Conservation (phyloP, 345 rosid genomes). For the Linum trigynum region DNA sequence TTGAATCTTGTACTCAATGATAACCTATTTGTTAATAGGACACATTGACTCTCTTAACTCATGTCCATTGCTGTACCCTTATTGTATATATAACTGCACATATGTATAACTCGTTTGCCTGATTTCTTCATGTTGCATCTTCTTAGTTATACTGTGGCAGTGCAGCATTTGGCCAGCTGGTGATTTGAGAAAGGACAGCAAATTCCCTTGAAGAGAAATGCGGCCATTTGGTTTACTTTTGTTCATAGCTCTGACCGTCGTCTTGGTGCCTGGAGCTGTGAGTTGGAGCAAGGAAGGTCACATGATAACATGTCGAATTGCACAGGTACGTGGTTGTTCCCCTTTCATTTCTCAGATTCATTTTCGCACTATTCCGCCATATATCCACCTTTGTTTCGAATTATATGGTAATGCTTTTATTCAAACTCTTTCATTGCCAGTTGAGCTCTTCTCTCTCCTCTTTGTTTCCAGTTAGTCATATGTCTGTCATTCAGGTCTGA, state of each 20-base stretch:
- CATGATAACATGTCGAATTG: constrained; percentile 69
- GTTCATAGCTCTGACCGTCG: constrained; percentile 23
- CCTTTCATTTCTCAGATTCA: background rate
- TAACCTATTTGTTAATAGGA: constrained; percentile 10
- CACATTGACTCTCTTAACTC: too few species aligned
- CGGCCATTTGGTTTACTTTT: constrained; percentile 19
- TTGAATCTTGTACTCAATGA: constrained; percentile 55
- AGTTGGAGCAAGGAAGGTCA: constrained; percentile 98
- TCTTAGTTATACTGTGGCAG: constrained; percentile 6
- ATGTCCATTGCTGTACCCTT: constrained; percentile 1
- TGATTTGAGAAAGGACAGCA: constrained; percentile 19
- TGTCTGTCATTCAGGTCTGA: too few species aligned
- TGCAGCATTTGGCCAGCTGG: background rate
- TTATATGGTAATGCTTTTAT: background rate
- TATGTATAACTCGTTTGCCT: constrained; percentile 8
- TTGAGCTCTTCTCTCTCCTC: too few species aligned
- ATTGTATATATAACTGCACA: constrained; percentile 5
- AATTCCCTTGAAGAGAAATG: constrained; percentile 7
- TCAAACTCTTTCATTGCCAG: too few species aligned
- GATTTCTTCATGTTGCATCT: constrained; percentile 8
- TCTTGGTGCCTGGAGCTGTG: constrained; percentile 29
- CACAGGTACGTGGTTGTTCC: constrained; percentile 42
- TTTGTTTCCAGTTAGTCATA: too few species aligned
- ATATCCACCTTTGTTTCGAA: background rate
- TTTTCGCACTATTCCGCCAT: background rate